phyloP scores from a whole-genome alignment of 2,329 filamentous ascomycete species.

The Monilinia fructicola region DNA sequence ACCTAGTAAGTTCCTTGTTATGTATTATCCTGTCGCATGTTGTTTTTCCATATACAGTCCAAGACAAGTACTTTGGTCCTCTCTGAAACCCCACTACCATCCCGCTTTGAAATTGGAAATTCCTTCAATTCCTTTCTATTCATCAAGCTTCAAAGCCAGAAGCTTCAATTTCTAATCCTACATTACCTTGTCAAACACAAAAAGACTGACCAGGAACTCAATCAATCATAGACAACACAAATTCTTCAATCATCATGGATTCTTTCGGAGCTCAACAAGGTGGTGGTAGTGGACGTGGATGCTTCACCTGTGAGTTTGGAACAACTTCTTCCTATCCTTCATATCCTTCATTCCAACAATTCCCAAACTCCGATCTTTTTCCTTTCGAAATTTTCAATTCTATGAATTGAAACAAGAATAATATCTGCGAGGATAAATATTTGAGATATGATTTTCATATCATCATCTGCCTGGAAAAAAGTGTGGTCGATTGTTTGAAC shows the following conservation, averaged over 20 bases:
- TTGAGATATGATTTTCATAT: not conserved
- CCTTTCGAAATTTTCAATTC: not conserved
- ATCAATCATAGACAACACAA: slow-evolving; percentile 24
- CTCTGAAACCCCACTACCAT: slow-evolving; percentile 21
- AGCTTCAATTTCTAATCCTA: not conserved
- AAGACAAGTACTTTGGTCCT: too few relatives aligned
- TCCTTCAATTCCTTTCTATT: slow-evolving; percentile 3
- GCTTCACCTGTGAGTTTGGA: slow-evolving; percentile 52
- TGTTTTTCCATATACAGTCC: not conserved
- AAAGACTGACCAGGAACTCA: slow-evolving; percentile 23
- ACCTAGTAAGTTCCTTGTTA: too few relatives aligned
- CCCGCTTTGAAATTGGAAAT: slow-evolving; percentile 9
- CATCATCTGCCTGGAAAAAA: not conserved
- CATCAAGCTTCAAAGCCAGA: not conserved
- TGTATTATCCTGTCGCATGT: too few relatives aligned
- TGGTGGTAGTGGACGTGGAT: slow-evolving; percentile 44
- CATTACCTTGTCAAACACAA: not conserved
- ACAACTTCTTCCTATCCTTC: too few relatives aligned
- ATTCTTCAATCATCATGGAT: slow-evolving; percentile 36
- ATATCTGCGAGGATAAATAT: not conserved
- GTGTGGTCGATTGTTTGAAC: not conserved
- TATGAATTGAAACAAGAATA: not conserved
- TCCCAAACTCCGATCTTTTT: not conserved
- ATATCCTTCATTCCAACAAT: slow-evolving; percentile 28
- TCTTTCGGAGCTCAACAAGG: slow-evolving; percentile 30